Evolutionary conservation across 2,329 filamentous ascomycete genomes (phyloP).

Genomic region (Plenodomus lindquistii): DNA sequence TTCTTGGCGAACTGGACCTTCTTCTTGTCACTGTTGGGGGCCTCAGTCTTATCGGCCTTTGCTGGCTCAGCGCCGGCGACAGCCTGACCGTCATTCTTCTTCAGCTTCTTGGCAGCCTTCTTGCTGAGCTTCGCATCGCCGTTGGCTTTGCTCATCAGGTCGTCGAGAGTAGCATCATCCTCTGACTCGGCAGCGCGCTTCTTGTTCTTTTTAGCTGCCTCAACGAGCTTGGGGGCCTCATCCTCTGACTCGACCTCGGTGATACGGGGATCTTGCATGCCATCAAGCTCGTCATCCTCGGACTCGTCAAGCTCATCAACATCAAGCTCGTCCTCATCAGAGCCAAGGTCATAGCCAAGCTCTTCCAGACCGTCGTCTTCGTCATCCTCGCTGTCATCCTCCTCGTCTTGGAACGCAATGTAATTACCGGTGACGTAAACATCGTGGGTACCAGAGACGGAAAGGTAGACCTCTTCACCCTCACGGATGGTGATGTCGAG

Average conservation of each 20-base stretch:
- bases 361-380: conserved; percentile 62
- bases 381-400: conserved; percentile 63
- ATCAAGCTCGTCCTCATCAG: conserved; percentile 75
- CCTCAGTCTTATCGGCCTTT: conserved; percentile 55
- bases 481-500: conserved; percentile 91
- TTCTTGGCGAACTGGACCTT: conserved; percentile 99
- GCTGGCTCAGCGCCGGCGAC: conserved; percentile 57
- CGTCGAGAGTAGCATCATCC: conserved; percentile 69
- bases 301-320: conserved; percentile 55
- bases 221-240: conserved; percentile 60
- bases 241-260: conserved; percentile 81
- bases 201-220: conserved; percentile 66
- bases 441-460: conserved; percentile 85
- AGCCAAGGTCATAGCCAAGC: conserved; percentile 79
- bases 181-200: conserved; percentile 83
- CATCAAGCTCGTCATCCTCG: conserved; percentile 53
- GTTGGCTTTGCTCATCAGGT: conserved; percentile 76
- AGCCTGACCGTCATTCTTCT: conserved; percentile 96
- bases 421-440: conserved; percentile 97
- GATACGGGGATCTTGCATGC: conserved; percentile 77
- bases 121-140: conserved; percentile 82
- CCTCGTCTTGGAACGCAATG: conserved; percentile 68
- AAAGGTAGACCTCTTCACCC: conserved; percentile 89
- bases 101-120: conserved; percentile 97
- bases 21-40: conserved; percentile 65